Evolutionary conservation across 2,329 filamentous ascomycete species (phyloP).

Genomic region (Fusarium piperis): DNA sequence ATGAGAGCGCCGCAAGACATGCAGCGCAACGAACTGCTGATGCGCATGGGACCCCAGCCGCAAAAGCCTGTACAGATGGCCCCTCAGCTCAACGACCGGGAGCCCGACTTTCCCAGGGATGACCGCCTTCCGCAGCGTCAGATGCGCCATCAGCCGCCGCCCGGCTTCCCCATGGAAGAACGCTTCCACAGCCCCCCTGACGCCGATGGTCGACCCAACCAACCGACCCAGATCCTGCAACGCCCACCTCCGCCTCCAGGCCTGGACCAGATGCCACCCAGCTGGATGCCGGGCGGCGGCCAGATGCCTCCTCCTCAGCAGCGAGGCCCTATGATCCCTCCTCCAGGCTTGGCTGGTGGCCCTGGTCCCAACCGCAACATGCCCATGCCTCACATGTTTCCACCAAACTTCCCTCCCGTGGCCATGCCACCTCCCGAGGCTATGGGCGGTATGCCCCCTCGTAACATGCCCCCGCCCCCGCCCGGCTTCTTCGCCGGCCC

Average conservation of each 20-base stretch:
- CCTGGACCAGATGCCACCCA: conserved; percentile 68
- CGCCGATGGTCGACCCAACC: conserved; percentile 58
- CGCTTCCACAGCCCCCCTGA: conserved; percentile 59
- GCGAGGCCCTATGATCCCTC: conserved; percentile 66
- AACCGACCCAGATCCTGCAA: conserved; percentile 72
- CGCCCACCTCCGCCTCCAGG: conserved; percentile 69
- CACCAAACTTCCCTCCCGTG: conserved; percentile 67
- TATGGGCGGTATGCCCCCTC: conserved; percentile 60
- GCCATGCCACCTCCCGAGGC: conserved; percentile 57
- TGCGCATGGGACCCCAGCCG: conserved; percentile 61
- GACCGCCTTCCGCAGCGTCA: conserved; percentile 50
- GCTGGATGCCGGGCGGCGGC: conserved; percentile 60
- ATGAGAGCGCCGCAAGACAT: conserved; percentile 69
- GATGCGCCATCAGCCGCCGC: conserved; percentile 57
- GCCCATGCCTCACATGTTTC: conserved; percentile 68
- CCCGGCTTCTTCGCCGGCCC: conserved; percentile 66
- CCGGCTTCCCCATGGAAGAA: conserved; percentile 64
- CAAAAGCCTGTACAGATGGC: conserved; percentile 40
- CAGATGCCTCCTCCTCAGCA: conserved; percentile 55
- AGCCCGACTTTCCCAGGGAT: conserved; percentile 55
- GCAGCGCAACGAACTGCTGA: conserved; percentile 62
- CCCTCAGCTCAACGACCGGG: conserved; percentile 58
- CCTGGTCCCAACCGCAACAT: conserved; percentile 49
- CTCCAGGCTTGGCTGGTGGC: conserved; percentile 61
- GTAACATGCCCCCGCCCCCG: conserved; percentile 65